These are phyloP conservation scores for Cyclostephanos tholiformis DNA, from an alignment of 108 stramenopile species.

Conservation along the genomic window DNA sequence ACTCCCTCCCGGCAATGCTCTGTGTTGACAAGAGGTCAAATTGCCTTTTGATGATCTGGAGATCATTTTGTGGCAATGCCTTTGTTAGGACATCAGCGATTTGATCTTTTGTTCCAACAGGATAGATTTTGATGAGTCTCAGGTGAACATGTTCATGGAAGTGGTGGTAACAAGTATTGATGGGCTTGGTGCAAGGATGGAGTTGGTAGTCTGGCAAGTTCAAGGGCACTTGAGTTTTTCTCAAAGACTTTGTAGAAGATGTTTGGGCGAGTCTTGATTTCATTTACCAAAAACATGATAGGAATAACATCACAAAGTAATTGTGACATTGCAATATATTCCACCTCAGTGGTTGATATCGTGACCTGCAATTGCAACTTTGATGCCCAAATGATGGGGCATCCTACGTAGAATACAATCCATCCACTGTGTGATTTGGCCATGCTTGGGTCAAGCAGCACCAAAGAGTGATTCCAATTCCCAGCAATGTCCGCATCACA, in stretches of 20 bases:
- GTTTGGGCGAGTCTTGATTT: conserved; percentile 7
- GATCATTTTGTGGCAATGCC: background rate
- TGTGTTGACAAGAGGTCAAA: background rate
- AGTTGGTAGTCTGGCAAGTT: conserved; percentile 36
- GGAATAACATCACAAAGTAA: background rate
- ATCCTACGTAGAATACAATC: too few relatives aligned
- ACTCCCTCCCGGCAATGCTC: background rate
- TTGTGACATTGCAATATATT: too few relatives aligned
- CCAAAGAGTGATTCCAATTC: background rate
- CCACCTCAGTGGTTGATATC: background rate
- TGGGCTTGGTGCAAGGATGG: conserved; percentile 45
- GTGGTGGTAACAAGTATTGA: conserved; percentile 41
- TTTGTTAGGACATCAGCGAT: conserved; percentile 1
- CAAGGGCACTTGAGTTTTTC: conserved; percentile 35
- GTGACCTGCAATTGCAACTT: background rate
- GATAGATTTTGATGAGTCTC: conserved; percentile 4
- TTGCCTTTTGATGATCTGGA: background rate
- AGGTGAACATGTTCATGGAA: conserved; percentile 22
- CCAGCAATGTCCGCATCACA: conserved; percentile 1
- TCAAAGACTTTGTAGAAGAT: conserved; percentile 46
- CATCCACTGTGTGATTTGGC: background rate
- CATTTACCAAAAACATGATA: background rate
- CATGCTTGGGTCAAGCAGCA: background rate
- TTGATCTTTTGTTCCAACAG: too few relatives aligned
- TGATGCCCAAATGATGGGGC: too few relatives aligned